Evolutionary conservation across 306 rosid species (phyloP), one percentile per base, ranked within the genome.

Genomic region (Chamaecrista fasciculata): DNA sequence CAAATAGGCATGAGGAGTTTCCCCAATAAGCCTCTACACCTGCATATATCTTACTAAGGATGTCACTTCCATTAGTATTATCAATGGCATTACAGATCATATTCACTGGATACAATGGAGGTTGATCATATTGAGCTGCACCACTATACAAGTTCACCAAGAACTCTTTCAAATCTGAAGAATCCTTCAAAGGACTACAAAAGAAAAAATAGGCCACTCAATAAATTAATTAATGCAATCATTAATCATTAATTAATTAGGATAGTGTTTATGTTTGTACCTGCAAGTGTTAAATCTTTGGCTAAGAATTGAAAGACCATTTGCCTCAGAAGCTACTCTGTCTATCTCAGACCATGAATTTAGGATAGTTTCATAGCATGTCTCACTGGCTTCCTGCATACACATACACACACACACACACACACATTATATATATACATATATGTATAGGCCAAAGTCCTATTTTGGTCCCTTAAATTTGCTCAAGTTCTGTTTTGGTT

Each of bases 281-380:
- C 43, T 11, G 43, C 43, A 37, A 37, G 43, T 37, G 11, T 37
- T 56, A 62, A 88, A 88, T 48, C 60, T 72, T 48, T 79, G 43
- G 78, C 86, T 75, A 46, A 88, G 91, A 55, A 53, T 40, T 62
- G 83, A 83, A 70, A 88, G 87, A 14, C 95, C 91, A 15, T 37
- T 19, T 9, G 61, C 67, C 73, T 19, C 46, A 31, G 80, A 63
- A 62, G 84, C 87, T 51, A 83, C 77, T 18, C 56, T 46, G 64
- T 86, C 86, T 7, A 88, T 88, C 65, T 67, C 82, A 8, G 87
- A 75, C 95, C 95, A 85, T 37, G 96, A 89, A 1, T 80, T 73
- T 5, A 3, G 18, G 31, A 91, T 87, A 19, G 85, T 84, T 67
- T 82, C 40, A 8, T 84, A 82, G 79, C 97, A 90, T 79, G 75